Evolutionary conservation across 176 grass and related monocot species (phyloP).

Genomic region (Poa pratensis): DNA sequence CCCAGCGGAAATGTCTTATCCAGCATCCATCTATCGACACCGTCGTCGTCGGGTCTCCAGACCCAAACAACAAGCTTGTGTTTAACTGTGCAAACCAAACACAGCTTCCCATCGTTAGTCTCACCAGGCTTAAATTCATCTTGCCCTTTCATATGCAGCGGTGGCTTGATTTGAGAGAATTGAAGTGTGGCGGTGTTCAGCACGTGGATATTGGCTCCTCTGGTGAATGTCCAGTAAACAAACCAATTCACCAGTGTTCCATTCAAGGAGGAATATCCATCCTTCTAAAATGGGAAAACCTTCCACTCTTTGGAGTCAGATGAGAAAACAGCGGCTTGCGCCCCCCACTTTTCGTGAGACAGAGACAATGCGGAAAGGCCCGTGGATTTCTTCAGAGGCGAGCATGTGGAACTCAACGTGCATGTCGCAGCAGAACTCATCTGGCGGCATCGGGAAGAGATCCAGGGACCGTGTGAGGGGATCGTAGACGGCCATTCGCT

Average conservation of each 20-base stretch:
- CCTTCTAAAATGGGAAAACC: background rate
- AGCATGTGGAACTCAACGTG: background rate
- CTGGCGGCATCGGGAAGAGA: background rate
- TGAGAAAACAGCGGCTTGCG: background rate
- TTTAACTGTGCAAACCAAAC: background rate
- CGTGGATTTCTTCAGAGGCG: background rate
- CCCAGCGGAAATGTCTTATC: background rate
- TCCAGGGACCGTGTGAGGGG: background rate
- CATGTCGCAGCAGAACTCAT: background rate
- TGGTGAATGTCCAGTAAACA: background rate
- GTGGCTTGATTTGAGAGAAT: background rate
- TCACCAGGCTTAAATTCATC: background rate
- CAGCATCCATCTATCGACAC: background rate
- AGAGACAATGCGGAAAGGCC: background rate
- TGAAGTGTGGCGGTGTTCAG: background rate
- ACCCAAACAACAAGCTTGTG: background rate
- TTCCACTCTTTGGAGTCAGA: background rate
- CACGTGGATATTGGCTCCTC: background rate
- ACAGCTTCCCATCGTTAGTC: constrained; percentile 1
- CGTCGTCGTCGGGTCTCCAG: background rate
- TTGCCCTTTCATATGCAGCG: background rate
- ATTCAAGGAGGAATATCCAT: background rate
- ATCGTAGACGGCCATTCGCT: background rate
- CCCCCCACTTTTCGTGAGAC: background rate
- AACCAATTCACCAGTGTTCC: background rate